Evolutionary conservation across 176 grass and related monocot genomes (phyloP).

Genomic region (Aegilops longissima): DNA sequence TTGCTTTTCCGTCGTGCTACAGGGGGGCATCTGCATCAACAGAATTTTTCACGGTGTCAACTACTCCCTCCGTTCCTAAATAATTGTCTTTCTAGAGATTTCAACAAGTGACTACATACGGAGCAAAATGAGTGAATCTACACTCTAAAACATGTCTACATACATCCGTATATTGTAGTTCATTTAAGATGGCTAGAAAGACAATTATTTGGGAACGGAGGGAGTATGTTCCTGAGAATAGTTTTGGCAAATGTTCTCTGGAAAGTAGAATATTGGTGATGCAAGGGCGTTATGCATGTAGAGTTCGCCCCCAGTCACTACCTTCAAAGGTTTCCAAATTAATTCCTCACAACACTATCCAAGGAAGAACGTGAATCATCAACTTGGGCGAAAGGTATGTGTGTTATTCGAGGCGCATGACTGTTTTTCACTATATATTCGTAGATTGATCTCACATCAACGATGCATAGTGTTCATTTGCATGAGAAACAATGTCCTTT

Average conservation of each 20-base stretch:
- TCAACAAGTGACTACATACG: too few relatives aligned
- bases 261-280: background rate
- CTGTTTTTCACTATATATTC: conserved; percentile 6
- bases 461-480: background rate
- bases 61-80: too few relatives aligned
- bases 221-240: background rate
- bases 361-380: background rate
- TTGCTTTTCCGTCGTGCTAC: background rate
- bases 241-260: background rate
- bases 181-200: too few relatives aligned
- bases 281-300: background rate
- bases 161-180: too few relatives aligned
- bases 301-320: background rate
- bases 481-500: conserved; percentile 2
- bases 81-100: too few relatives aligned
- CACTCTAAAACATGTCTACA: too few relatives aligned
- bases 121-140: too few relatives aligned
- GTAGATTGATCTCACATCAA: background rate
- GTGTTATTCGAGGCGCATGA: background rate
- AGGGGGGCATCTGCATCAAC: background rate
- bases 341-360: background rate
- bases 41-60: background rate
- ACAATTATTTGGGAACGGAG: too few relatives aligned
- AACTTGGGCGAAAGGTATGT: conserved; percentile 8
- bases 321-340: background rate